A percentile compares a stretch with the other conserved stretches of the same genome.
phyloP scores from a whole-genome alignment of 1,284 basidiomycete species.

The Ceratobasidium papillatum region DNA sequence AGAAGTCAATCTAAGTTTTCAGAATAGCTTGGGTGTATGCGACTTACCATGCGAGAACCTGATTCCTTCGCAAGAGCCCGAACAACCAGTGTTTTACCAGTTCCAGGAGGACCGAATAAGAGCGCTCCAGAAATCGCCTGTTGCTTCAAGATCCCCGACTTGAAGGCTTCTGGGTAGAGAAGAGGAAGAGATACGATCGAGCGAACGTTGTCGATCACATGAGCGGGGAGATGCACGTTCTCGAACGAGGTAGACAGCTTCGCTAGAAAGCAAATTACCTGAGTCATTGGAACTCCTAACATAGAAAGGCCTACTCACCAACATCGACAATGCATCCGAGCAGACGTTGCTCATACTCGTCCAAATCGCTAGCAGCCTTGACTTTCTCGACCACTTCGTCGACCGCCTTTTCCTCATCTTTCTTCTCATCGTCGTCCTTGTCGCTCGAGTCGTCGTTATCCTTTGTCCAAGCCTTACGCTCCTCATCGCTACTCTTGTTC shows the following conservation, averaged over 20 bases:
- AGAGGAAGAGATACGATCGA: constrained; percentile 60
- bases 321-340: constrained; percentile 60
- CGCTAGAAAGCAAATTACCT: constrained; percentile 84
- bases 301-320: constrained; percentile 36
- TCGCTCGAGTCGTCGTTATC: background rate
- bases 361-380: constrained; percentile 66
- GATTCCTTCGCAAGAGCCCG: constrained; percentile 94
- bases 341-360: constrained; percentile 53
- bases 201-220: constrained; percentile 83
- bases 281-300: constrained; percentile 1
- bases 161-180: constrained; percentile 61
- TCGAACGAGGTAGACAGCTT: constrained; percentile 89
- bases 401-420: constrained; percentile 7
- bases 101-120: constrained; percentile 51
- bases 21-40: constrained; percentile 96
- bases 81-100: constrained; percentile 84
- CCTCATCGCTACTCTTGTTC: background rate
- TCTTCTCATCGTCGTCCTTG: background rate
- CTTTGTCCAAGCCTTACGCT: constrained; percentile 11
- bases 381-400: constrained; percentile 77
- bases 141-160: constrained; percentile 59
- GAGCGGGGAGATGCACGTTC: constrained; percentile 97
- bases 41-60: constrained; percentile 91
- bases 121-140: constrained; percentile 54
- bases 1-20: background rate